Evolutionary conservation across 2,329 filamentous ascomycete species (phyloP).

Genomic region (Escovopsis sp.): DNA sequence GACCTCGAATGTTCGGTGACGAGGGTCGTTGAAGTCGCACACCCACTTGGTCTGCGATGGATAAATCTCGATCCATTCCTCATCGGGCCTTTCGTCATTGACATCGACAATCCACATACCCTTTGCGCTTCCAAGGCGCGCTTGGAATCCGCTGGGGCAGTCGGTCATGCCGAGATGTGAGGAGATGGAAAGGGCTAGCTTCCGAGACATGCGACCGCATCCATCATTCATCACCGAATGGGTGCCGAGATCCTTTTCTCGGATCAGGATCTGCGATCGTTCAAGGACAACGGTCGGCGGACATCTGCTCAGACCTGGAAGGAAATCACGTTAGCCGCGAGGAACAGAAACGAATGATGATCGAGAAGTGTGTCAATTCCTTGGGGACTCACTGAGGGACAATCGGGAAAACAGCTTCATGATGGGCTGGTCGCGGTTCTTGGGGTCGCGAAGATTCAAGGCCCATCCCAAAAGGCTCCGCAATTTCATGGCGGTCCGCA

Average conservation of each 20-base stretch:
- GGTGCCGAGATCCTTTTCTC: conserved; percentile 21
- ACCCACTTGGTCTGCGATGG: conserved; percentile 56
- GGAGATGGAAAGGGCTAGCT: conserved; percentile 38
- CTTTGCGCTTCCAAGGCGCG: conserved; percentile 56
- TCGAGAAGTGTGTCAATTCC: too few species aligned
- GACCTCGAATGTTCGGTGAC: conserved; percentile 52
- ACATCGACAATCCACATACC: conserved; percentile 57
- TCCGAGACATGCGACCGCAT: conserved; percentile 47
- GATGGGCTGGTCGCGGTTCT: conserved; percentile 29
- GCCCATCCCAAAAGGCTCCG: conserved; percentile 36
- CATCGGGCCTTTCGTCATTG: conserved; percentile 22
- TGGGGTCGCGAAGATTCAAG: conserved; percentile 22
- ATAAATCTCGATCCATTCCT: conserved; percentile 50
- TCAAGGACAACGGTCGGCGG: conserved; percentile 30
- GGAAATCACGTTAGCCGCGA: too few species aligned
- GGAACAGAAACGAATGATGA: too few species aligned
- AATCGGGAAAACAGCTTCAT: conserved; percentile 45
- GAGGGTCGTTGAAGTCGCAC: conserved; percentile 28
- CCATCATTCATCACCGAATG: conserved; percentile 48
- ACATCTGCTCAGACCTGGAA: conserved; percentile 35
- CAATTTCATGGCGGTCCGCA: conserved; percentile 21
- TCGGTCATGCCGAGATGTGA: conserved; percentile 31
- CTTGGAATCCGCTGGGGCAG: conserved; percentile 53
- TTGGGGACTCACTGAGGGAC: conserved; percentile 28
- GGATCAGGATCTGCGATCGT: conserved; percentile 28